These are phyloP conservation scores for Chalciporus piperatoides DNA, from an alignment of 1,284 basidiomycete species.

Conservation along the genomic window DNA sequence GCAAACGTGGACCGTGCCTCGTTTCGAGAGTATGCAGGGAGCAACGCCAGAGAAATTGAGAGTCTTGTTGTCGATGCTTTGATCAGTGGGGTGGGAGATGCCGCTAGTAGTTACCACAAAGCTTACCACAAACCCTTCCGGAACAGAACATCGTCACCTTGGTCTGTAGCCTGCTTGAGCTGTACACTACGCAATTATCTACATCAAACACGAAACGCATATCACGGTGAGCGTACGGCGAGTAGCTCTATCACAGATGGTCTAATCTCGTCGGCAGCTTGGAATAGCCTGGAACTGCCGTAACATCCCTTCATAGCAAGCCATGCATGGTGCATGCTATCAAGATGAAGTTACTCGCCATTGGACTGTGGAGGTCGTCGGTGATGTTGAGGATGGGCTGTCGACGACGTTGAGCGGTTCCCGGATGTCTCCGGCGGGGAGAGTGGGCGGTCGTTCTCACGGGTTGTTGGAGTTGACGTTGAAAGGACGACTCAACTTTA, in stretches of 20 bases:
- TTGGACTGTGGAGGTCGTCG: background rate
- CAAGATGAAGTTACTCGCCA: background rate
- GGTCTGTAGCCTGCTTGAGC: background rate
- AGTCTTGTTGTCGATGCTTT: background rate
- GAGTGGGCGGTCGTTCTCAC: slow-evolving; percentile 22
- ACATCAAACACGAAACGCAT: background rate
- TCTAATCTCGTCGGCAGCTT: background rate
- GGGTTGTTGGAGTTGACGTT: slow-evolving; percentile 20
- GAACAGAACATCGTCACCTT: background rate
- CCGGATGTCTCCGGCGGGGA: slow-evolving; percentile 18
- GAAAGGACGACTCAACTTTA: slow-evolving; percentile 28
- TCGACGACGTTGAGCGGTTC: background rate
- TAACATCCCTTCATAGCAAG: background rate
- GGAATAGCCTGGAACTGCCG: background rate
- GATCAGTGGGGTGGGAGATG: background rate
- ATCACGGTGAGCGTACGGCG: background rate
- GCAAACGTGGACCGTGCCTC: background rate
- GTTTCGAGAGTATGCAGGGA: background rate
- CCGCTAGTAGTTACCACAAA: background rate
- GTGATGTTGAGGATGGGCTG: background rate
- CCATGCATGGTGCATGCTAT: background rate
- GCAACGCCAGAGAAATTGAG: background rate
- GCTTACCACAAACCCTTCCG: background rate
- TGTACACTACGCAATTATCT: background rate
- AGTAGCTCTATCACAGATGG: background rate